These are phyloP conservation scores for Hysterangium stoloniferum DNA, from an alignment of 768 basidiomycete genomes.

Conservation along the genomic window DNA sequence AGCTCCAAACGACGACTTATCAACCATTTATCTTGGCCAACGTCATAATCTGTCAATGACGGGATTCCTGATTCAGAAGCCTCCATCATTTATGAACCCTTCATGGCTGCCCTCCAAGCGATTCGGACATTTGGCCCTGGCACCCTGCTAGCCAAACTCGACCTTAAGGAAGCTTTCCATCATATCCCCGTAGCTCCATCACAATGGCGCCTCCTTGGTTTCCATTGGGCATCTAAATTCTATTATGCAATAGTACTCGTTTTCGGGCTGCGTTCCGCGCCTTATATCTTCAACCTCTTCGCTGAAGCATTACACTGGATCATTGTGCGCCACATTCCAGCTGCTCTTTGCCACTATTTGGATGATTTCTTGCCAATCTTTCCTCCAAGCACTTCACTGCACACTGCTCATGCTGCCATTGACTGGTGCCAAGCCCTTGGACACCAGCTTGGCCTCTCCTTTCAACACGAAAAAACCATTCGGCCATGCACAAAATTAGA, in stretches of 20 bases:
- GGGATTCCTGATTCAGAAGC: slow-evolving; percentile 24
- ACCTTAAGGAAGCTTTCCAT: slow-evolving; percentile 30
- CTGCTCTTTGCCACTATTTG: background rate
- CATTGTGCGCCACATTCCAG: slow-evolving; percentile 24
- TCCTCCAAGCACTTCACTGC: background rate
- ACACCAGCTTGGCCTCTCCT: slow-evolving; percentile 23
- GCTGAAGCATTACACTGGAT: slow-evolving; percentile 36
- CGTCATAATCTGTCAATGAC: slow-evolving; percentile 17
- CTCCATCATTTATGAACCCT: slow-evolving; percentile 24
- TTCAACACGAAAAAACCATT: slow-evolving; percentile 23
- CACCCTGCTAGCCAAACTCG: slow-evolving; percentile 29
- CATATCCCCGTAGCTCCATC: slow-evolving; percentile 26
- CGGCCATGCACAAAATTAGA: slow-evolving; percentile 15
- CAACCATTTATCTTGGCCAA: slow-evolving; percentile 19
- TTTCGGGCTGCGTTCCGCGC: slow-evolving; percentile 28
- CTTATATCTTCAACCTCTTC: slow-evolving; percentile 35
- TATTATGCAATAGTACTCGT: slow-evolving; percentile 26
- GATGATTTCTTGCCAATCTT: slow-evolving; percentile 27
- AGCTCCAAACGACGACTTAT: slow-evolving; percentile 16
- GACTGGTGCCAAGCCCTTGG: slow-evolving; percentile 27
- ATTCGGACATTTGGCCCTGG: slow-evolving; percentile 17
- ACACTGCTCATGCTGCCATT: slow-evolving; percentile 14
- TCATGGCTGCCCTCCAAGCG: slow-evolving; percentile 9
- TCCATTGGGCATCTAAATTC: slow-evolving; percentile 22
- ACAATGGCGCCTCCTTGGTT: slow-evolving; percentile 29